phyloP scores from a whole-genome alignment of 495 filamentous ascomycete genomes.

The Aspergillus nanangensis region DNA sequence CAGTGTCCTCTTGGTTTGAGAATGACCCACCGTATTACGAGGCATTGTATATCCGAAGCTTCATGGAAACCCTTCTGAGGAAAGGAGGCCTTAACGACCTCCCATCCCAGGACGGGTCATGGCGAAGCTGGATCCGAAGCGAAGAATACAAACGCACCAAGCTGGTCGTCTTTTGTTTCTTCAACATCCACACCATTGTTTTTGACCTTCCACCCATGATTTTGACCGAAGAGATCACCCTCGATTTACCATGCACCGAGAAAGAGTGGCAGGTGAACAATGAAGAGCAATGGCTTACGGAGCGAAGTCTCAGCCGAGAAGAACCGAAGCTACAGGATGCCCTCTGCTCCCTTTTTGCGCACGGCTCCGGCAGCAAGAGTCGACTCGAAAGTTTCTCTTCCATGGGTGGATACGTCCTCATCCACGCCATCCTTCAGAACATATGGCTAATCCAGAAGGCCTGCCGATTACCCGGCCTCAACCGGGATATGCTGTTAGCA shows the following conservation, averaged over 20 bases:
- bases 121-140: conserved; percentile 45
- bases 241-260: conserved; percentile 54
- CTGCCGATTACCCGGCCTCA: conserved; percentile 38
- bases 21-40: conserved; percentile 34
- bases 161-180: conserved; percentile 45
- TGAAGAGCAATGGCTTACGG: conserved; percentile 24
- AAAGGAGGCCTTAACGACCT: conserved; percentile 31
- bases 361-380: conserved; percentile 10
- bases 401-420: conserved; percentile 63
- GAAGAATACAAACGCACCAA: conserved; percentile 44
- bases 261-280: conserved; percentile 32
- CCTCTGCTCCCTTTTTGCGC: conserved; percentile 23
- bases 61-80: conserved; percentile 30
- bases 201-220: conserved; percentile 50
- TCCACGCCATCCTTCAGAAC: conserved; percentile 64
- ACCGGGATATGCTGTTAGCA: conserved; percentile 41
- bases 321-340: conserved; percentile 35
- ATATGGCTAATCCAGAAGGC: conserved; percentile 64
- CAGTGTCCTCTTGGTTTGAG: conserved; percentile 34
- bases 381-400: conserved; percentile 42
- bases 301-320: conserved; percentile 18
- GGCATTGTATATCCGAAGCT: conserved; percentile 28
- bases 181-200: conserved; percentile 46
- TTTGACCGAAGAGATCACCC: conserved; percentile 56
- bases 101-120: conserved; percentile 30